Base-by-base conservation (phyloP, 1,139 yeast species). In the Saccharomyces pastorianus region DNA sequence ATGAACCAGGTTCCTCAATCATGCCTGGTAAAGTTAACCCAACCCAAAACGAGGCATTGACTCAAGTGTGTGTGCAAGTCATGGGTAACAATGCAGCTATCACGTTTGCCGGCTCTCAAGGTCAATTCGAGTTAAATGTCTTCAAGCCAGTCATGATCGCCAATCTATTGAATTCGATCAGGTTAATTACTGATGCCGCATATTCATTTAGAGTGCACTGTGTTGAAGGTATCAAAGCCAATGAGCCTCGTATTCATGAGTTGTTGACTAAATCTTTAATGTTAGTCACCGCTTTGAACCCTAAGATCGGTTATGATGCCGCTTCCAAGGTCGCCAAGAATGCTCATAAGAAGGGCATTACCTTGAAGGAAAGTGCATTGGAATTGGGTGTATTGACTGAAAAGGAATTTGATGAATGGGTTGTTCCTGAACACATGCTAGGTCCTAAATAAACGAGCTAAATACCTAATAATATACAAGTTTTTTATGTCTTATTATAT, bases 1-100 rank as follows among this genome's bases (percentile, higher is more conserved):
- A 95, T 73, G 99, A 93, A 76, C 99, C 99, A 56, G 99, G 99
- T 70, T 89, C 97, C 58, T 89, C 97, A 31, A 93, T 93, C 73
- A 93, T 95, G 99, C 99, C 99, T 54, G 99, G 99, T 71, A 93
- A 93, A 78, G 98, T 93, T 61, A 93, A 93, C 80, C 99, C 99
- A 63, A 93, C 99, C 56, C 99, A 93, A 78, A 91, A 91, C 74
- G 99, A 93, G 79, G 99, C 99, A 54, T 78, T 93, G 73, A 93
- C 99, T 60, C 95, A 95, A 96, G 96, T 91, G 58, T 91, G 96
- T 69, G 83, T 95, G 59, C 99, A 93, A 78, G 98, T 93, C 38
- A 88, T 93, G 72, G 99, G 99, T 72, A 93, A 95, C 83, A 86
- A 95, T 74, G 76, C 96, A 55, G 82, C 96, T 61, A 88, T 93